Conservation (phyloP, 225 moss, liverwort and hornwort genomes). For the Neckera pumila region DNA sequence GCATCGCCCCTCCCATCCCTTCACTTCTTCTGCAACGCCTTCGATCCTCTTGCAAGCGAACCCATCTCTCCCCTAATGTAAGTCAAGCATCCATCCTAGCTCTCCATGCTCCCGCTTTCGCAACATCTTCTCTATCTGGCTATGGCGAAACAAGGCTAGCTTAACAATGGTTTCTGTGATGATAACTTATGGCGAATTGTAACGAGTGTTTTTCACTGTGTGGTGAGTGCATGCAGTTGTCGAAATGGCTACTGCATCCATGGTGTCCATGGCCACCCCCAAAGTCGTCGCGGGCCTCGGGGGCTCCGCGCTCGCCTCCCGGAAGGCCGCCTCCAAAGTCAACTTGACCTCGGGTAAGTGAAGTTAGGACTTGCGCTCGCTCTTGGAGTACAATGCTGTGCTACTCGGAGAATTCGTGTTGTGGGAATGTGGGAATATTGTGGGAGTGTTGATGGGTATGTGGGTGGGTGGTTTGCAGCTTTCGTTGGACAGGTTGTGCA, state of each 20-base stretch:
- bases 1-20: too few species aligned
- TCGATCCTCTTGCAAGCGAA: too few species aligned
- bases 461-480: slow-evolving; percentile 9
- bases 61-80: neutral
- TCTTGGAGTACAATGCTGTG: neutral
- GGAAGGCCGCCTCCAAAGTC: slow-evolving; percentile 40
- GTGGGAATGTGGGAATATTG: neutral
- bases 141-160: neutral
- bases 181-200: neutral
- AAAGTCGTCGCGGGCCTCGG: slow-evolving; percentile 67
- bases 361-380: neutral
- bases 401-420: neutral
- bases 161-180: neutral
- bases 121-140: neutral
- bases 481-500: slow-evolving; percentile 48
- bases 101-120: neutral
- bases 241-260: slow-evolving; percentile 67
- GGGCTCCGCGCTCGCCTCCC: slow-evolving; percentile 26
- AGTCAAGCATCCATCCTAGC: neutral
- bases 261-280: slow-evolving; percentile 58
- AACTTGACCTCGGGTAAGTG: slow-evolving; percentile 64
- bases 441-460: neutral
- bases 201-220: neutral
- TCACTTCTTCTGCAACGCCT: neutral
- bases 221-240: slow-evolving; percentile 1